Evolutionary conservation across 768 basidiomycete species (phyloP), one percentile per base, ranked within the genome.

Genomic region (Termitomyces sp.): DNA sequence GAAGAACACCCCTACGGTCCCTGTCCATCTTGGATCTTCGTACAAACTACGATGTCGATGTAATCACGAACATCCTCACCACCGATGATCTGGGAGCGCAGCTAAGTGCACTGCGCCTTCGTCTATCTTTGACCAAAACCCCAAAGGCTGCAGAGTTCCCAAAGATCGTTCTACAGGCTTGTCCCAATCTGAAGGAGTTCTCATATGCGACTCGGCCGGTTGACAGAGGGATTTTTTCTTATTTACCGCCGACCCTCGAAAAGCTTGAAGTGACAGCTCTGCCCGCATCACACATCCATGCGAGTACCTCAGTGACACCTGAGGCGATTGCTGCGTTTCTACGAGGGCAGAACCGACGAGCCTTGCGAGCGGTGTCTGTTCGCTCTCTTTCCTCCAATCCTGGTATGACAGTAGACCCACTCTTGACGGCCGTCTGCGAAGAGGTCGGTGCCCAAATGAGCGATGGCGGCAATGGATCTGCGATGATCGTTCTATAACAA

Each of bases 381-480:
- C 57, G 57, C 31, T 58, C 44, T 12, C 38, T 57, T n/a, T 52
- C 10, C 34, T 52, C 56, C 14, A 46, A 25, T 8, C 31, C 44
- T 23, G 38, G 51, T 2, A 58, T 53, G 44, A 35, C 57, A 46
- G 44, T 53, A 4, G 57, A 53, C 16, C 37, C 51, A n/a, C n/a
- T 53, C 14, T 53, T 58, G 37, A 47, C 51, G 9, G 49, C 57
- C 21, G 57, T 53, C 11, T 58, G 44, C 38, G 57, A 53, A 44
- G 50, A 53, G 42, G 44, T 57, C 14, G 57, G 57, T 0, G 57
- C 51, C 17, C 32, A 58, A 31, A 58, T 53, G 51, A 52, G 57
- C 31, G 51, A 58, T 47, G 31, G 57, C 25, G 57, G 51, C n/a
- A 58, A 41, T 42, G 57, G 51, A n/a, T 53, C 57, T 38, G 50